These are phyloP conservation scores for Mangifera indica DNA, from an alignment of 345 rosid species.

Conservation along the genomic window DNA sequence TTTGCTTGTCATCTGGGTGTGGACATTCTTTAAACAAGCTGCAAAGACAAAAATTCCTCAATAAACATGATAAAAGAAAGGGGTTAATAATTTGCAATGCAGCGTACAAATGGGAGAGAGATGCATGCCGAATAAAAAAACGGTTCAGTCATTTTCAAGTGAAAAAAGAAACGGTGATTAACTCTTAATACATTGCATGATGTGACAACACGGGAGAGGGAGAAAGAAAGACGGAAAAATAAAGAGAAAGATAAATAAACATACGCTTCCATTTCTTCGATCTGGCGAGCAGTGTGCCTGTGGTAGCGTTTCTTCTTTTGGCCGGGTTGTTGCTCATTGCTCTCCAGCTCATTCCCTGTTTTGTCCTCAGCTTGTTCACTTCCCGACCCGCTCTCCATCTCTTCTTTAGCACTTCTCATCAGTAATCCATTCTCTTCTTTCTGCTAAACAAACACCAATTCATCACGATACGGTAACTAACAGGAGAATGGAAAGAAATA, in stretches of 20 bases:
- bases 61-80: not conserved
- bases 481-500: not conserved
- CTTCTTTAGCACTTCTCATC: conserved; percentile 51
- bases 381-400: conserved; percentile 79
- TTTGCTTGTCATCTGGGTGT: conserved; percentile 96
- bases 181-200: not conserved
- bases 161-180: not conserved
- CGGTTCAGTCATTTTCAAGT: not conserved
- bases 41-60: conserved; percentile 20
- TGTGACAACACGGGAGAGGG: not conserved
- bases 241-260: conserved; percentile 8
- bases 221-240: not conserved
- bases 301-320: conserved; percentile 89
- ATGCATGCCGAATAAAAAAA: not conserved
- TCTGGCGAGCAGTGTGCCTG: conserved; percentile 88
- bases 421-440: conserved; percentile 68
- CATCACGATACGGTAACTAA: not conserved
- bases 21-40: conserved; percentile 92
- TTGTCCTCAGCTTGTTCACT: conserved; percentile 78
- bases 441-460: conserved; percentile 18
- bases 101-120: not conserved
- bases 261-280: conserved; percentile 98
- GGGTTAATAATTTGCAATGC: not conserved
- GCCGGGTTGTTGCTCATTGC: conserved; percentile 37
- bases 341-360: conserved; percentile 65